Percentiles rank a stretch among this genome's conserved stretches.
phyloP scores from a whole-genome alignment of 306 rosid species.

The Trifolium subterraneum region DNA sequence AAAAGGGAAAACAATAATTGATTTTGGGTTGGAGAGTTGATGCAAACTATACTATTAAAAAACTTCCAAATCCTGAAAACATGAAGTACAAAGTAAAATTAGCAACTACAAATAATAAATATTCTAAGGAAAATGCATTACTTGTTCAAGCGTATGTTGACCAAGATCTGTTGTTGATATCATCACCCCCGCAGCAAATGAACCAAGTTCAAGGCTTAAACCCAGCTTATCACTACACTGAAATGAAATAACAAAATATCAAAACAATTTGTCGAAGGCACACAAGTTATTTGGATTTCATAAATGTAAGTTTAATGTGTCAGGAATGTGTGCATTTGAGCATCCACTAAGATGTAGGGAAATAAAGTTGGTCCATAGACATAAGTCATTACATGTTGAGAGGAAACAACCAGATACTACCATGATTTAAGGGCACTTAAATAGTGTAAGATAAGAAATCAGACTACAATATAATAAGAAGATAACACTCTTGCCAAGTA shows the following conservation, averaged over 20 bases:
- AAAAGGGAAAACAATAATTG: not conserved
- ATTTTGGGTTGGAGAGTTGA: slow-evolving; percentile 27
- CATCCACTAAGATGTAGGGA: slow-evolving; percentile 7
- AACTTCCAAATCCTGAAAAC: slow-evolving; percentile 39
- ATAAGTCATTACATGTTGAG: slow-evolving; percentile 23
- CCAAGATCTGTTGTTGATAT: slow-evolving; percentile 98
- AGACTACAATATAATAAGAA: slow-evolving; percentile 25
- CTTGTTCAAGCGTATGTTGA: slow-evolving; percentile 97
- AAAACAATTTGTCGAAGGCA: slow-evolving; percentile 38
- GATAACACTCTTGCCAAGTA: slow-evolving; percentile 27
- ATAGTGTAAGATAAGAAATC: slow-evolving; percentile 17
- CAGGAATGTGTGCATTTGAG: slow-evolving; percentile 14
- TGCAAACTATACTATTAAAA: slow-evolving; percentile 34
- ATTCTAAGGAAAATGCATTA: slow-evolving; percentile 44
- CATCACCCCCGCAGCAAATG: slow-evolving; percentile 99
- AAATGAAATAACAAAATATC: slow-evolving; percentile 48
- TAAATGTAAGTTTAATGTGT: slow-evolving; percentile 16
- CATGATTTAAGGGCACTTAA: slow-evolving; percentile 23
- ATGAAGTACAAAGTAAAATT: slow-evolving; percentile 25
- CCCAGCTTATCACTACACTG: slow-evolving; percentile 99
- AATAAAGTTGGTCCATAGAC: slow-evolving; percentile 27
- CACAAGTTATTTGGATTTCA: slow-evolving; percentile 36
- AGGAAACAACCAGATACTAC: slow-evolving; percentile 32
- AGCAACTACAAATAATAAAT: slow-evolving; percentile 32
- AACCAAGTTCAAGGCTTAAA: slow-evolving; percentile 93